Base-by-base conservation (phyloP, 805 yeast species). In the Blastobotrys americana region DNA sequence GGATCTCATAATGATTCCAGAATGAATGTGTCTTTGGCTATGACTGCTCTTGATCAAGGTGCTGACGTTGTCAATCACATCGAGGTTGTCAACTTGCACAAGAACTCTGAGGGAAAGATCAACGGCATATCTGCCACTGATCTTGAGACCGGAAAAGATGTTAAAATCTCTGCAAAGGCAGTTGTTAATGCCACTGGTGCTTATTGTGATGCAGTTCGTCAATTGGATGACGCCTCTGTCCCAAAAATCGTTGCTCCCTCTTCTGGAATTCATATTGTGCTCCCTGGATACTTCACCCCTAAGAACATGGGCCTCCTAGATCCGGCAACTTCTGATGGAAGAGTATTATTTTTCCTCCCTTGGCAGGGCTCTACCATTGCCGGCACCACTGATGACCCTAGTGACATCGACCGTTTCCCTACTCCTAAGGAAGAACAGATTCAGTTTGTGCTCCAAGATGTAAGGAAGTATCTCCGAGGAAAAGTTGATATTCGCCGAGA, bases 331-430 rank as follows among this genome's bases (percentile, higher is more conserved):
- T 72, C 90, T 27, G 97, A 89, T 63, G 97, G 97, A 46, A 80
- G 97, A 67, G 97, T 89, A 43, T 84, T 90, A 84, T 89, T 89
- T 69, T 89, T 90, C 72, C 72, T 89, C 64, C 97, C 97, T 55
- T 89, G 97, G 97, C 96, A 88, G 71, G 96, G 96, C 4, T 84
- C 88, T 64, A 95, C 89, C 27, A 73, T 89, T 53, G 96, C 96
- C 47, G 97, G 97, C 63, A 89, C 97, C 49, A 89, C 97, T 45
- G 97, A 89, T 69, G 82, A 86, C 42, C 95, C 96, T 37, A 55
- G 65, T 48, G 55, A 52, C 16, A 58, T 68, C 42, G 63, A 59
- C 42, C 51, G 56, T 41, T 66, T 67, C 55, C 97, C 97, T 45
- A 74, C 78, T 41, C 95, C 97, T 22, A 71, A 81, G 36, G 96